phyloP scores from a whole-genome alignment of 2,329 filamentous ascomycete species.

The Rhynchosporium graminicola region DNA sequence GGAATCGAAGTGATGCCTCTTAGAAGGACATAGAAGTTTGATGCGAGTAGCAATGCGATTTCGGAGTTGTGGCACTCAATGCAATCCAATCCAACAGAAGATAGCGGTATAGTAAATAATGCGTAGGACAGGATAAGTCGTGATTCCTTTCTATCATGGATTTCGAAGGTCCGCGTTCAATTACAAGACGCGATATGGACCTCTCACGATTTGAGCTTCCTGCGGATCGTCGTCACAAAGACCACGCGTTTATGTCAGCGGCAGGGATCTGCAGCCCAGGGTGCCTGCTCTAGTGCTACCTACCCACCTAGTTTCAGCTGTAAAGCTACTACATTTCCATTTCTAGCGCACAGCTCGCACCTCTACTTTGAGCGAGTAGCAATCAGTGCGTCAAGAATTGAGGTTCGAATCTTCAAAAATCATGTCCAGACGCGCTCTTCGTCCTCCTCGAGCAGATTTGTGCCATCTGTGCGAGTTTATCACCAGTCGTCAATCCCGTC shows the following conservation, averaged over 20 bases:
- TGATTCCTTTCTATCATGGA: too few species aligned
- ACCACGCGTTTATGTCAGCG: not conserved
- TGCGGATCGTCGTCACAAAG: constrained; percentile 23
- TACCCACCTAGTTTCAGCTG: too few species aligned
- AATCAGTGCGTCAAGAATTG: constrained; percentile 8
- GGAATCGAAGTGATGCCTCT: not conserved
- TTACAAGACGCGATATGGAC: not conserved
- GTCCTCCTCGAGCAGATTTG: constrained; percentile 40
- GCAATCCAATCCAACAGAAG: not conserved
- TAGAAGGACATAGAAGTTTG: not conserved
- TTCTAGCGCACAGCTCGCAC: constrained; percentile 23
- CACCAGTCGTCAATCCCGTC: constrained; percentile 22
- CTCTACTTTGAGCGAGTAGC: constrained; percentile 16
- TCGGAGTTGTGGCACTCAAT: not conserved
- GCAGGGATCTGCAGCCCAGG: constrained; percentile 5
- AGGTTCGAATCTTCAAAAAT: constrained; percentile 17
- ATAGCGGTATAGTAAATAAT: not conserved
- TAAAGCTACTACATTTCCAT: constrained; percentile 15
- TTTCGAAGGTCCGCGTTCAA: too few species aligned
- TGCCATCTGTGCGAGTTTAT: constrained; percentile 49
- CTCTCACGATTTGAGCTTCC: not conserved
- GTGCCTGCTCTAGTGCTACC: too few species aligned
- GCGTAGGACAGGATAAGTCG: not conserved
- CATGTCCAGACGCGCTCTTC: constrained; percentile 46
- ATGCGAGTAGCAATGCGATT: not conserved